Evolutionary conservation across 2,329 filamentous ascomycete species (phyloP).

Genomic region (Talaromyces piceae): DNA sequence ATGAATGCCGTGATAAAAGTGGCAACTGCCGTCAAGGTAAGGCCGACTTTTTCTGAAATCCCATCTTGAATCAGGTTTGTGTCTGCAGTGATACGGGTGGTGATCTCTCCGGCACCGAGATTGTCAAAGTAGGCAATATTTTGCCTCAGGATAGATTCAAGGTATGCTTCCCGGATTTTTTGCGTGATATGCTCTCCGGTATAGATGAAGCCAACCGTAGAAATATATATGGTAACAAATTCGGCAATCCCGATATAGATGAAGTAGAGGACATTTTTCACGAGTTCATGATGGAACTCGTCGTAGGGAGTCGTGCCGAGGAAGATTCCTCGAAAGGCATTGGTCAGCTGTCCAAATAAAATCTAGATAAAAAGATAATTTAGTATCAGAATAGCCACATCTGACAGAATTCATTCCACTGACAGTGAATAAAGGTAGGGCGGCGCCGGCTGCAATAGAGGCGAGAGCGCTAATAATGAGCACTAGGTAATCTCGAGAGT

Average conservation of each 20-base stretch:
- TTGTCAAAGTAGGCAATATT: slow-evolving; percentile 43
- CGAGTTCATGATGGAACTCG: background rate
- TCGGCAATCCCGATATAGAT: slow-evolving; percentile 52
- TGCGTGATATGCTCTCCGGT: slow-evolving; percentile 51
- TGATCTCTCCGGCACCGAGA: slow-evolving; percentile 9
- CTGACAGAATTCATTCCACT: slow-evolving; percentile 8
- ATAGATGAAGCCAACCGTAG: slow-evolving; percentile 52
- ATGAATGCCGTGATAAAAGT: slow-evolving; percentile 41
- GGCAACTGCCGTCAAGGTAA: slow-evolving; percentile 8
- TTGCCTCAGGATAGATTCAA: slow-evolving; percentile 48
- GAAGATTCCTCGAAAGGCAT: slow-evolving; percentile 61
- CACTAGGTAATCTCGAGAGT: slow-evolving; percentile 56
- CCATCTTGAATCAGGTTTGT: slow-evolving; percentile 40
- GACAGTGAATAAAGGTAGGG: slow-evolving; percentile 71
- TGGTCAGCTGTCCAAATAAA: slow-evolving; percentile 69
- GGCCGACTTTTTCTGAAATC: slow-evolving; percentile 15
- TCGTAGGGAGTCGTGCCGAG: slow-evolving; percentile 35
- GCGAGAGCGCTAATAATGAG: slow-evolving; percentile 55
- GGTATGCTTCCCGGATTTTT: slow-evolving; percentile 49
- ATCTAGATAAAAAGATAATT: too few species aligned
- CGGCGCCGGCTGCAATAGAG: slow-evolving; percentile 65
- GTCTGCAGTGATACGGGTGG: slow-evolving; percentile 41
- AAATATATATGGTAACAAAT: slow-evolving; percentile 51
- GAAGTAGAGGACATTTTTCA: slow-evolving; percentile 19
- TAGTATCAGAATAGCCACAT: background rate